A percentile compares a stretch with the other conserved stretches of the same genome.
phyloP scores from a whole-genome alignment of 2,329 filamentous ascomycete genomes.

The Neonectria sp. region DNA sequence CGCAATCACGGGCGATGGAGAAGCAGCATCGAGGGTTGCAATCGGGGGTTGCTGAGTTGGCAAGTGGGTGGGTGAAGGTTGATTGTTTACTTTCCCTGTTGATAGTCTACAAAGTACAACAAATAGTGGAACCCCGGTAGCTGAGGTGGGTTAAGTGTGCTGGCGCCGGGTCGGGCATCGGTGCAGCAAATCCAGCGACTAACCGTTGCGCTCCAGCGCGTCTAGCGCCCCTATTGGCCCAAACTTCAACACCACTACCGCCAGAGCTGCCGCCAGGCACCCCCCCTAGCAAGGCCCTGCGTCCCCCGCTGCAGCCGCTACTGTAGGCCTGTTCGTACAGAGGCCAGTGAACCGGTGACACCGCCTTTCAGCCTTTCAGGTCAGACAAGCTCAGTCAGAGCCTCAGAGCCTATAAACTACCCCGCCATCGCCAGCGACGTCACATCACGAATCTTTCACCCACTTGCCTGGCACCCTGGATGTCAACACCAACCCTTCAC shows the following conservation, averaged over 20 bases:
- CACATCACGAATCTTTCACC: constrained; percentile 42
- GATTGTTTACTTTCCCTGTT: constrained; percentile 34
- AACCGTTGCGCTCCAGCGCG: constrained; percentile 21
- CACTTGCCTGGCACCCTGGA: constrained; percentile 23
- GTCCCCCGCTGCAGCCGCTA: constrained; percentile 34
- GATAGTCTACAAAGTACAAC: constrained; percentile 1
- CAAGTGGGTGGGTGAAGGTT: constrained; percentile 17
- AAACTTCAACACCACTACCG: constrained; percentile 10
- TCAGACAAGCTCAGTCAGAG: constrained; percentile 25
- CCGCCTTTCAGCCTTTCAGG: constrained; percentile 38
- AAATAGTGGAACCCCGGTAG: constrained; percentile 24
- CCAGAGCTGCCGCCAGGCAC: constrained; percentile 37
- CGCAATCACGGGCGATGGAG: constrained; percentile 30
- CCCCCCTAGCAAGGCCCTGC: constrained; percentile 46
- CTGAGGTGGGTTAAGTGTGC: constrained; percentile 11
- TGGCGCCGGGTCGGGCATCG: constrained; percentile 49
- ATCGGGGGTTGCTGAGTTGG: constrained; percentile 25
- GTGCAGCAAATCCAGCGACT: constrained; percentile 42
- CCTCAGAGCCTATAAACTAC: constrained; percentile 37
- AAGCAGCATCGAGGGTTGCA: constrained; percentile 31
- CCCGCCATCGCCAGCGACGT: constrained; percentile 46
- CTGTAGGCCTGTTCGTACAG: constrained; percentile 9
- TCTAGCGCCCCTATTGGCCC: constrained; percentile 35
- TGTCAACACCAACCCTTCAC: constrained; percentile 32
- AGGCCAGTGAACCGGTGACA: constrained; percentile 34